phyloP scores from a whole-genome alignment of 805 yeast species.

The Komagataella ulmi region DNA sequence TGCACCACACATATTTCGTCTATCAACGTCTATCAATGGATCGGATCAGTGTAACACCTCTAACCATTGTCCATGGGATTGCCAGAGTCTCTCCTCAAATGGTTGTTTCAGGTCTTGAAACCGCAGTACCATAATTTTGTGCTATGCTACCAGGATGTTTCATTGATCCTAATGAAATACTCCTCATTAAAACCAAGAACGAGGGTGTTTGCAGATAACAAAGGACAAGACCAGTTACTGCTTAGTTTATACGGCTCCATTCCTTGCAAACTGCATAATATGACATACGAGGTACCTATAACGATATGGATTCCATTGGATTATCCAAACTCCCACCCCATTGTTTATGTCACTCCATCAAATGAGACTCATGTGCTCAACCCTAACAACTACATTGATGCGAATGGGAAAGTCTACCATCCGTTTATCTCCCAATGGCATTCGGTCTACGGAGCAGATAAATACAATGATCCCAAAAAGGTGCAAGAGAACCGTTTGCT shows the following conservation, averaged over 20 bases:
- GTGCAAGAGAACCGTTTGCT: slow-evolving; percentile 16
- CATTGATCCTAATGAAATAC: slow-evolving; percentile 34
- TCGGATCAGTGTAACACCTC: not conserved
- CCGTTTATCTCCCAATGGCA: slow-evolving; percentile 56
- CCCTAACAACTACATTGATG: slow-evolving; percentile 56
- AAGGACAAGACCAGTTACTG: slow-evolving; percentile 47
- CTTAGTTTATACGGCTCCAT: slow-evolving; percentile 53
- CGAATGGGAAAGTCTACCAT: slow-evolving; percentile 59
- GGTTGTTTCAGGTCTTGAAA: slow-evolving; percentile 44
- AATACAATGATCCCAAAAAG: slow-evolving; percentile 10
- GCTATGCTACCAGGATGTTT: slow-evolving; percentile 48
- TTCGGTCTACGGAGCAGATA: slow-evolving; percentile 6
- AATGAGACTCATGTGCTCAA: slow-evolving; percentile 26
- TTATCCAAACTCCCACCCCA: slow-evolving; percentile 60
- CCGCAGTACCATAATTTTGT: slow-evolving; percentile 46
- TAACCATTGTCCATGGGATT: slow-evolving; percentile 6
- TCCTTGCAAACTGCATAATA: slow-evolving; percentile 16
- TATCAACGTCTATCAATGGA: not conserved
- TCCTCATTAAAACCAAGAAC: slow-evolving; percentile 58
- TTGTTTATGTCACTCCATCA: slow-evolving; percentile 50
- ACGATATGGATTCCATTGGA: slow-evolving; percentile 66
- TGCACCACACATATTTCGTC: not conserved
- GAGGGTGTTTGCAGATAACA: slow-evolving; percentile 37
- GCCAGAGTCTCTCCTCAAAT: slow-evolving; percentile 32
- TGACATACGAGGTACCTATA: slow-evolving; percentile 35